Base-by-base conservation (phyloP, 805 yeast species). In the Blastobotrys attinorum region DNA sequence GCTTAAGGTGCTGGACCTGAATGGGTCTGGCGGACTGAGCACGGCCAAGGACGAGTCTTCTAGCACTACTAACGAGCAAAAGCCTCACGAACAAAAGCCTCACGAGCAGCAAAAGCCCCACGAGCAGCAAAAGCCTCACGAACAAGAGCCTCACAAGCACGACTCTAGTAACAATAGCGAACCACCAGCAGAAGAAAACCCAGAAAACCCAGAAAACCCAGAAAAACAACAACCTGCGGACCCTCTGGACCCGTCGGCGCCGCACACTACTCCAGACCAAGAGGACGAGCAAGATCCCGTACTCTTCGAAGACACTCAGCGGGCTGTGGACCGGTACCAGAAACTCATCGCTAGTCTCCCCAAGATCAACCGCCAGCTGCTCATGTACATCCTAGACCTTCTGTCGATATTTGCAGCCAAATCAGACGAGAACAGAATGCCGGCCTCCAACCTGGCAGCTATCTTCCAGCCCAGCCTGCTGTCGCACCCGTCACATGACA, bases 381-480 rank as follows among this genome's bases (percentile, higher is more conserved):
- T 92, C 4, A 83, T 88, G 50, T 92, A 92, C 66, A 75, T 92
- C 18, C 65, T 92, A 49, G 98, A 92, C 62, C 67, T 92, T 51
- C 69, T 92, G 46, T 82, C 95, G 11, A 75, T 88, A 66, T 94
- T 92, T 56, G 83, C 88, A 35, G 77, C 82, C 47, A 81, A 83
- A 56, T 73, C 94, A 13, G 76, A 75, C 40, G 76, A 76, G 47
- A 92, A 89, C 60, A 69, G 86, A 50, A 92, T 92, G 99, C 79
- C 96, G 1, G 85, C 95, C 1, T 76, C 87, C 54, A 92, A 92
- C 60, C 68, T 92, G 50, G 95, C 97, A 1, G 96, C 97, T 1
- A 85, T 92, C 45, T 92, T 92, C 67, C 98, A 92, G 65, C 97
- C 98, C 2, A 84, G 96, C n/a, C 79, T 92, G 15, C 69, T 92